Conservation (phyloP, 768 basidiomycete genomes). For the Gautieria morchelliformis region DNA sequence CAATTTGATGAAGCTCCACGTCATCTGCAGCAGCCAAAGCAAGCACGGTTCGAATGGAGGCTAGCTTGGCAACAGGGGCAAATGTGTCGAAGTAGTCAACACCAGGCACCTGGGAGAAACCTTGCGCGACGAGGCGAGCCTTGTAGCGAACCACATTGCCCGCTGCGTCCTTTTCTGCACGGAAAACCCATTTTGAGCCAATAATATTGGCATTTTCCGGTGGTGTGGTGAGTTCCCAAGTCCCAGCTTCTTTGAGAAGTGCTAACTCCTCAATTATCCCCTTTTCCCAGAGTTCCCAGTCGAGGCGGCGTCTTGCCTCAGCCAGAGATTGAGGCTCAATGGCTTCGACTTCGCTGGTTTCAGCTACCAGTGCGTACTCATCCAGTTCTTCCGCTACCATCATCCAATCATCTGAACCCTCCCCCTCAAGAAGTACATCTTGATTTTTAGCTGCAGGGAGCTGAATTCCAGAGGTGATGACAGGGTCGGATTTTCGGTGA, state of each 20-base stretch:
- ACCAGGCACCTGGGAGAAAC: slow-evolving; percentile 30
- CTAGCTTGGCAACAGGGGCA: slow-evolving; percentile 9
- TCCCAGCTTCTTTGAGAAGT: slow-evolving; percentile 10
- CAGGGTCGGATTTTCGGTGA: no score
- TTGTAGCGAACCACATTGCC: slow-evolving; percentile 24
- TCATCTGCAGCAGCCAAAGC: slow-evolving; percentile 24
- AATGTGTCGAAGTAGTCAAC: slow-evolving; percentile 18
- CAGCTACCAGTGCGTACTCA: slow-evolving; percentile 9
- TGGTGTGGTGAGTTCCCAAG: slow-evolving; percentile 15
- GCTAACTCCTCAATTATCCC: slow-evolving; percentile 17
- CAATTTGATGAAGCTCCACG: slow-evolving; percentile 30
- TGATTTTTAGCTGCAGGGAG: no score
- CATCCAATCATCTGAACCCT: neutral
- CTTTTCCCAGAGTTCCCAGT: slow-evolving; percentile 20
- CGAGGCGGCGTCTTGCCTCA: slow-evolving; percentile 18
- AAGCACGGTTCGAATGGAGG: slow-evolving; percentile 25
- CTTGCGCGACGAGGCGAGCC: slow-evolving; percentile 8
- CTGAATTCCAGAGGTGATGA: no score
- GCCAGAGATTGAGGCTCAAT: slow-evolving; percentile 7
- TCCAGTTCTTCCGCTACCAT: neutral
- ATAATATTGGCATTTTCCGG: slow-evolving; percentile 17
- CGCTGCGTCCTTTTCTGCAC: slow-evolving; percentile 16
- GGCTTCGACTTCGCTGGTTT: slow-evolving; percentile 6
- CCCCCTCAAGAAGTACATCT: neutral
- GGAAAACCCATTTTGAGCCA: slow-evolving; percentile 20